Evolutionary conservation across 2,329 filamentous ascomycete species (phyloP).

Genomic region (Fusarium penzigii): DNA sequence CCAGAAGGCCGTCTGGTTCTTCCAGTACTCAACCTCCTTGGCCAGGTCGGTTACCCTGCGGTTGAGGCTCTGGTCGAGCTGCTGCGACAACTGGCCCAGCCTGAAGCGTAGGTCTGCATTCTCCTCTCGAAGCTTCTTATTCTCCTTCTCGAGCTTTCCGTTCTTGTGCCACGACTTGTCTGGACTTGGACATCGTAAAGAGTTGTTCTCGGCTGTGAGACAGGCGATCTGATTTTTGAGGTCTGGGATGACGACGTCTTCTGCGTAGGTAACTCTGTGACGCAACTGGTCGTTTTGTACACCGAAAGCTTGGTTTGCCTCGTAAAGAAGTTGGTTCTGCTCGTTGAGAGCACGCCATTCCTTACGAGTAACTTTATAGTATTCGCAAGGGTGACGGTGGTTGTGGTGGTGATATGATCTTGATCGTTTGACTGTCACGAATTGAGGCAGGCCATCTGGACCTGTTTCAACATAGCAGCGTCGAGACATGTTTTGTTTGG

Average conservation of each 20-base stretch:
- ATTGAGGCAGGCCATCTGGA: conserved; percentile 36
- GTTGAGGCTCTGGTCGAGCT: conserved; percentile 33
- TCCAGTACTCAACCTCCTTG: conserved; percentile 38
- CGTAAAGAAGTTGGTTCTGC: conserved; percentile 38
- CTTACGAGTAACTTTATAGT: conserved; percentile 37
- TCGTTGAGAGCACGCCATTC: conserved; percentile 40
- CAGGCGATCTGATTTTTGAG: conserved; percentile 39
- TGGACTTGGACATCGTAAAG: conserved; percentile 30
- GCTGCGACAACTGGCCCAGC: conserved; percentile 37
- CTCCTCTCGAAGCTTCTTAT: conserved; percentile 37
- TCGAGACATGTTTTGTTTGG: conserved; percentile 33
- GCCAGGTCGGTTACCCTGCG: conserved; percentile 35
- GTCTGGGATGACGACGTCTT: conserved; percentile 37
- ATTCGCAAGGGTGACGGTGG: conserved; percentile 35
- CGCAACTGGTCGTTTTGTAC: conserved; percentile 37
- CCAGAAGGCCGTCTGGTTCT: conserved; percentile 33
- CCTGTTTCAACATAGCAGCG: conserved; percentile 40
- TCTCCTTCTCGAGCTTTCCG: conserved; percentile 40
- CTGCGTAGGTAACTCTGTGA: conserved; percentile 35
- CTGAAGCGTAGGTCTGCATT: conserved; percentile 37
- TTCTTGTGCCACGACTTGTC: conserved; percentile 37
- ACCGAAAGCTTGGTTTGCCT: conserved; percentile 36
- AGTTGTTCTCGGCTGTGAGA: conserved; percentile 41
- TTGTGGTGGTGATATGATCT: conserved; percentile 37
- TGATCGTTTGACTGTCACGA: conserved; percentile 42